Evolutionary conservation across 306 rosid species (phyloP), one percentile per base, ranked within the genome.

Genomic region (Pyrus bretschneideri): DNA sequence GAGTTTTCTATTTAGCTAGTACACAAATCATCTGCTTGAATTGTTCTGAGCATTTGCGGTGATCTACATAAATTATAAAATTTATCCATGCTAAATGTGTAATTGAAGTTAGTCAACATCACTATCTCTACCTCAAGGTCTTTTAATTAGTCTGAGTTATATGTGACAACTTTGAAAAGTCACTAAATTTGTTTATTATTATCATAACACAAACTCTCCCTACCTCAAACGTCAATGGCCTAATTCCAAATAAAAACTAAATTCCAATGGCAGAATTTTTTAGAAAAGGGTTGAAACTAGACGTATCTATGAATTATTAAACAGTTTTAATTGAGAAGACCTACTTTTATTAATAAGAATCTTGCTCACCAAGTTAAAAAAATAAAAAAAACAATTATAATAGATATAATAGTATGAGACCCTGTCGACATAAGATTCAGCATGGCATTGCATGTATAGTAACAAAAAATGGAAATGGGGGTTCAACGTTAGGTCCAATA

Each of bases 271-370:
- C 59, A 44, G 44, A 70, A 8, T 15, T 11, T 6, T 33, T 45
- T n/a, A 9, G 33, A 12, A 13, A 31, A 44, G 81, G 67, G 66
- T 78, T 70, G 81, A 62, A 62, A 71, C 65, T 78, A 71, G 76
- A 78, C 70, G 17, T 44, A 61, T 5, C 30, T 15, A 19, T 44
- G 25, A 5, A 45, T 12, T 45, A 25, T 58, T 5, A 35, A 60
- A 9, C 69, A 45, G 51, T 45, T 45, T 45, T 45, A 45, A 45
- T 45, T 45, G 51, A 45, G 51, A 45, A 3, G 51, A 12, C 17
- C 51, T 45, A 12, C 51, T 45, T 45, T 31, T 31, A 31, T 31
- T 31, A 5, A 31, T 31, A 31, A 31, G 18, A 30, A 73, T 67
- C 54, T 30, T 30, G 62, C 13, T 44, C n/a, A 57, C 18, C 46